Evolutionary conservation across 306 rosid genomes (phyloP), one percentile per base, ranked within the genome.

Genomic region (Leucaena leucocephala): DNA sequence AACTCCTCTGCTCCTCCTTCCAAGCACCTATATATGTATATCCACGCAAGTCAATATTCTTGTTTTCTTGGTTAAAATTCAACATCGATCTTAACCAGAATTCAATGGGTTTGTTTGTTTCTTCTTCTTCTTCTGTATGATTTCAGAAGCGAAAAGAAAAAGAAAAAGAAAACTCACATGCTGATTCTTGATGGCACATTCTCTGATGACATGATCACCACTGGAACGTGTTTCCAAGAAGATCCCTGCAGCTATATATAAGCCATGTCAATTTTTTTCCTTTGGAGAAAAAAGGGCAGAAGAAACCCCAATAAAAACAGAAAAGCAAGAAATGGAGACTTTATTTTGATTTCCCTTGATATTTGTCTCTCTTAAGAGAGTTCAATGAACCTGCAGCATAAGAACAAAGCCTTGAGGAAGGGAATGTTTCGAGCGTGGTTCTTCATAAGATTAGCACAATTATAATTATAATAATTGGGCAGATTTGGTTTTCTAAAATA

Each of bases 1-100:
- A 95, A 95, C 78, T 95, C 95, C 62, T 92, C 97, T 7, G 98
- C 98, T 12, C 98, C 98, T 87, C 59, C 98, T 78, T 92, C 96
- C 81, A 95, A 75, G 82, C 98, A 95, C 97, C 98, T 95, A 82
- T 22, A 58, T 21, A 57, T 10, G 19, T 21, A 57, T 58, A 19
- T 16, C 15, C 15, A 58, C 36, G 4, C 35, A 19, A 55, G 21
- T 58, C 15, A 19, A 21, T 7, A 19, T 0, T 27, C 27, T 27
- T 27, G 27, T 27, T 27, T 27, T 27, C 27, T 27, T 27, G 1
- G 27, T 27, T 27, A 27, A 27, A 27, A 27, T 27, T 0, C 27
- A 27, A 27, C 27, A 27, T 27, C 27, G 27, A 27, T 27, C 27
- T 27, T 27, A 27, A 27, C 27, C 27, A 27, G 33, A 55, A 55